These are phyloP conservation scores for Podila verticillata DNA, from an alignment of 192 early-diverging fungal genomes.

Conservation along the genomic window DNA sequence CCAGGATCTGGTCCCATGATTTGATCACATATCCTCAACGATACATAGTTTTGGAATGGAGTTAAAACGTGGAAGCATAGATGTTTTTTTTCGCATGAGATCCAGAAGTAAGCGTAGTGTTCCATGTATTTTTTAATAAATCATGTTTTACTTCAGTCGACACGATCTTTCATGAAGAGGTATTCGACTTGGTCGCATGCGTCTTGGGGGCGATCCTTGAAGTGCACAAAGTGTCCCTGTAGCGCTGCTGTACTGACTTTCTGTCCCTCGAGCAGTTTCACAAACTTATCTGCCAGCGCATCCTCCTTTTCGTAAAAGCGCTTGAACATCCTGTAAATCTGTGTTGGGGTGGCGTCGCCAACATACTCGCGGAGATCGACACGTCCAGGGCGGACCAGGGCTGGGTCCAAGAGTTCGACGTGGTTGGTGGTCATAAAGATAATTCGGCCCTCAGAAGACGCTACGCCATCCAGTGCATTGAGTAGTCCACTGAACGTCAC, in stretches of 20 bases:
- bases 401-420: constrained; percentile 79
- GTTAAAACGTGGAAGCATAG: no score
- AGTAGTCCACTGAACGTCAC: constrained; percentile 88
- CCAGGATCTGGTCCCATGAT: no score
- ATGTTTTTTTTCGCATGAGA: no score
- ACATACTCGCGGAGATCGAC: constrained; percentile 81
- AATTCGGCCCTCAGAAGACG: constrained; percentile 86
- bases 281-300: constrained; percentile 78
- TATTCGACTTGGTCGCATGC: constrained; percentile 67
- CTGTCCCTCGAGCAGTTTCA: constrained; percentile 57
- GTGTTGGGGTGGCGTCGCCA: constrained; percentile 74
- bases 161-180: constrained; percentile 8
- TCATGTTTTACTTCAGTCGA: no score
- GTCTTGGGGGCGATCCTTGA: constrained; percentile 76
- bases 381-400: constrained; percentile 83
- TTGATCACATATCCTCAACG: no score
- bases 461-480: constrained; percentile 90
- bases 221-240: constrained; percentile 96
- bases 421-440: constrained; percentile 95
- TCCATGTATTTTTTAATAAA: no score
- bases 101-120: no score
- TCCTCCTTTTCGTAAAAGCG: constrained; percentile 75
- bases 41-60: no score
- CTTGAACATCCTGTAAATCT: constrained; percentile 79
- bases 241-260: constrained; percentile 85